phyloP scores from a whole-genome alignment of 768 basidiomycete genomes.

The Boletus edulis region DNA sequence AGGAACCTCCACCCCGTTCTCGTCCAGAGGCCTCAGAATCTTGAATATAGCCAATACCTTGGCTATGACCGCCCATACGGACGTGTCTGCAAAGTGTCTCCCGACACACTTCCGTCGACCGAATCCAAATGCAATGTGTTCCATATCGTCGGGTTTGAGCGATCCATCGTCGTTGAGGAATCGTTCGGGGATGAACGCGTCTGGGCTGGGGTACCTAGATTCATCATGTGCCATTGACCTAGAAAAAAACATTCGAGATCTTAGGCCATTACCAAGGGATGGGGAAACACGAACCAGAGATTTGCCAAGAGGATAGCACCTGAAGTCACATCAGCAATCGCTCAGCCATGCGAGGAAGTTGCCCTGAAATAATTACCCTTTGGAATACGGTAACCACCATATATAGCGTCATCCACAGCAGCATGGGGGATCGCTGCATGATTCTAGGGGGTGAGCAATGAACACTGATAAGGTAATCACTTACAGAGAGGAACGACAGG shows the following conservation, averaged over 20 bases:
- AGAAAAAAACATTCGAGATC: background rate
- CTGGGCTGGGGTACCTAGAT: background rate
- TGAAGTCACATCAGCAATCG: background rate
- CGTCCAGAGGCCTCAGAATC: too few species aligned
- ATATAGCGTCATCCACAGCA: background rate
- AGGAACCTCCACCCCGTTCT: too few species aligned
- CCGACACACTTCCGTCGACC: background rate
- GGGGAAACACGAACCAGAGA: constrained; percentile 2
- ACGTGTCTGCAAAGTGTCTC: background rate
- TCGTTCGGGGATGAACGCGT: background rate
- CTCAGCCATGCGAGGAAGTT: background rate
- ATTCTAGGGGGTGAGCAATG: background rate
- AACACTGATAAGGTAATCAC: background rate
- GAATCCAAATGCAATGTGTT: background rate
- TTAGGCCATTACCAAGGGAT: too few species aligned
- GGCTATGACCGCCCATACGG: background rate
- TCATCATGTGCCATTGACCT: background rate
- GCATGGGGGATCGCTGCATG: background rate
- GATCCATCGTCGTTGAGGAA: background rate
- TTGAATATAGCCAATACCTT: background rate
- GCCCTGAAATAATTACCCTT: constrained; percentile 13
- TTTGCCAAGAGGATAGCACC: constrained; percentile 6
- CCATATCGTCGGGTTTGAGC: too few species aligned
- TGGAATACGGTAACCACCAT: constrained; percentile 46
- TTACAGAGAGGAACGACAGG: background rate